Conservation (phyloP, 768 basidiomycete genomes). For the Panus rudis region DNA sequence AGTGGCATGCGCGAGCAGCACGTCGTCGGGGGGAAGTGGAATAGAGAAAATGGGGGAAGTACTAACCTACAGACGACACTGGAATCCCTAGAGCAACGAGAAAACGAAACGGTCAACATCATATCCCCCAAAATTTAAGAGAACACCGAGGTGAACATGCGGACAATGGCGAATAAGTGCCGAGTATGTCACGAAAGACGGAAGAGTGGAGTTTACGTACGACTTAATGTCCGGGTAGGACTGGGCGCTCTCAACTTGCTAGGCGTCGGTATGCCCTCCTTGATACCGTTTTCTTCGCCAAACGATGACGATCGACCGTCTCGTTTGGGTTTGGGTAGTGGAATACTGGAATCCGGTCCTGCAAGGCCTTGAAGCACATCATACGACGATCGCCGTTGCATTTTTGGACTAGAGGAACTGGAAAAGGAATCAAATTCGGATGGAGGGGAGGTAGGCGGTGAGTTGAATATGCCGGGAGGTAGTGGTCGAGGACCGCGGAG, state of each 20-base stretch:
- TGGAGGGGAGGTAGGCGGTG: constrained; percentile 32
- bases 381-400: constrained; percentile 61
- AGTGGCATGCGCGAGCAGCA: no score
- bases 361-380: constrained; percentile 66
- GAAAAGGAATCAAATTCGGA: constrained; percentile 25
- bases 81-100: constrained; percentile 27
- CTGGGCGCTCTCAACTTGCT: constrained; percentile 51
- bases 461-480: constrained; percentile 30
- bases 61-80: constrained; percentile 70
- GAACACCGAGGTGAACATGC: constrained; percentile 1
- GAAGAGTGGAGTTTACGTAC: constrained; percentile 40
- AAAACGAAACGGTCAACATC: not conserved
- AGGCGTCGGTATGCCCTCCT: constrained; percentile 62
- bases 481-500: constrained; percentile 62
- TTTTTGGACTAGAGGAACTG: constrained; percentile 24
- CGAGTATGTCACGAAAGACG: not conserved
- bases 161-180: not conserved
- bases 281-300: constrained; percentile 49
- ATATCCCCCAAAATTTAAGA: no score
- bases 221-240: constrained; percentile 73
- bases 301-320: constrained; percentile 30
- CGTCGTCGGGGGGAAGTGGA: no score
- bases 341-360: constrained; percentile 69
- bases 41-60: not conserved
- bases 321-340: constrained; percentile 60